Percentiles rank a stretch among this genome's conserved stretches.
Evolutionary conservation across 140 eudicot genomes (phyloP).

Genomic region (Stevia rebaudiana): DNA sequence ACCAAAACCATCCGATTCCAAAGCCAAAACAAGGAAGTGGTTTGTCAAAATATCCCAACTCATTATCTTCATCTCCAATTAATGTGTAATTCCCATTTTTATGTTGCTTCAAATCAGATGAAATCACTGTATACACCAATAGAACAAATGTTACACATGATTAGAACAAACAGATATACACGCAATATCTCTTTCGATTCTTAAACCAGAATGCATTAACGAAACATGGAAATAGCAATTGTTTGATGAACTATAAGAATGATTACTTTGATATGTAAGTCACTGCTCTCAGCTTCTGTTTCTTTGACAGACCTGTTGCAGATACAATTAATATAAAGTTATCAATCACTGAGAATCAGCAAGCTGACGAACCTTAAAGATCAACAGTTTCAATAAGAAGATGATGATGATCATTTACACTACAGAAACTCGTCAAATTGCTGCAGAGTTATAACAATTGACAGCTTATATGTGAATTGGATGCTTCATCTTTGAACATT

Average conservation of each 20-base stretch:
- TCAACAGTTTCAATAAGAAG: neutral
- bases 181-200: neutral
- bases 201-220: constrained; percentile 6
- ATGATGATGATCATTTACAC: neutral
- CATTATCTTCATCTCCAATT: constrained; percentile 48
- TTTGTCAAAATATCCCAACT: constrained; percentile 53
- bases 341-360: neutral
- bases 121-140: constrained; percentile 21
- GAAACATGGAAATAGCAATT: neutral
- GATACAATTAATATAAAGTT: neutral
- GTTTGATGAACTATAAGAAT: neutral
- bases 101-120: constrained; percentile 25
- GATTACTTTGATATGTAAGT: constrained; percentile 21
- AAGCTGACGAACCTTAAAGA: neutral
- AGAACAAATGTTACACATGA: neutral
- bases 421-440: neutral
- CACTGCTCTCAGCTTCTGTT: constrained; percentile 21
- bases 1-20: constrained; percentile 96
- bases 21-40: constrained; percentile 87
- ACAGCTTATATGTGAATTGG: neutral
- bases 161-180: neutral
- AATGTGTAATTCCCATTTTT: constrained; percentile 42
- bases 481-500: neutral
- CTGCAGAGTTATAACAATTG: neutral
- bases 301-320: constrained; percentile 5